phyloP scores from a whole-genome alignment of 768 basidiomycete species.

The Ephemerocybe angulata region DNA sequence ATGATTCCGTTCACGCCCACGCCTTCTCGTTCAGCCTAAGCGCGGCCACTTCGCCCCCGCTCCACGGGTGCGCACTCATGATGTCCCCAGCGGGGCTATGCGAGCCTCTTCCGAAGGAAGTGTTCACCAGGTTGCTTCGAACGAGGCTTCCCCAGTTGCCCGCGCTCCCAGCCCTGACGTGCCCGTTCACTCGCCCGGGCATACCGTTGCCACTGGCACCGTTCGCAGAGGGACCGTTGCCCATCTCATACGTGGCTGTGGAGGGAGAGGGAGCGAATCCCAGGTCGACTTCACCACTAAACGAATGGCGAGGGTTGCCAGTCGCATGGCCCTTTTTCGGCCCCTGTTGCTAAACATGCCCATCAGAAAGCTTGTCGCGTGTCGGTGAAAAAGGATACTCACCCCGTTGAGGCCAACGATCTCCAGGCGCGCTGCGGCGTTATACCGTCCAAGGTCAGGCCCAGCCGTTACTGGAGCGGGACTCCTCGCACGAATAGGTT shows the following conservation, averaged over 20 bases:
- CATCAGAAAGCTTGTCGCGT: too few species aligned
- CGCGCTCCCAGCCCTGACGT: constrained; percentile 75
- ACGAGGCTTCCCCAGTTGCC: constrained; percentile 73
- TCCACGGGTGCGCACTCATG: constrained; percentile 59
- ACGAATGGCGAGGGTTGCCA: constrained; percentile 64
- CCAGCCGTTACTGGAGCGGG: constrained; percentile 83
- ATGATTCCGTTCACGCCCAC: constrained; percentile 41
- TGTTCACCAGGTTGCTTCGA: constrained; percentile 48
- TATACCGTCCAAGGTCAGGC: constrained; percentile 79
- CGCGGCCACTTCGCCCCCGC: constrained; percentile 37
- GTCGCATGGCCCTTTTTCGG: constrained; percentile 45
- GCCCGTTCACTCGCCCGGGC: constrained; percentile 51
- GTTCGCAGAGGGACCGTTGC: constrained; percentile 21
- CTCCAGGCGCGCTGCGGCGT: constrained; percentile 56
- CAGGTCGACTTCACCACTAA: constrained; percentile 66
- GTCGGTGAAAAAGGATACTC: constrained; percentile 16
- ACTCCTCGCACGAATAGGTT: constrained; percentile 59
- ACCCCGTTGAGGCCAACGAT: constrained; percentile 75
- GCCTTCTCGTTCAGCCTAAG: constrained; percentile 52
- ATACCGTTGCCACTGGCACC: constrained; percentile 13
- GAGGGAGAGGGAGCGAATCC: constrained; percentile 57
- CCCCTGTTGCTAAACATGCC: constrained; percentile 25
- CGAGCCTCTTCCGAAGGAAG: constrained; percentile 48
- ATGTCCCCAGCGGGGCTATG: constrained; percentile 57
- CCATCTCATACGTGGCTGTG: constrained; percentile 39